Base-by-base conservation (phyloP, 768 basidiomycete genomes). In the Inosperma sp. region DNA sequence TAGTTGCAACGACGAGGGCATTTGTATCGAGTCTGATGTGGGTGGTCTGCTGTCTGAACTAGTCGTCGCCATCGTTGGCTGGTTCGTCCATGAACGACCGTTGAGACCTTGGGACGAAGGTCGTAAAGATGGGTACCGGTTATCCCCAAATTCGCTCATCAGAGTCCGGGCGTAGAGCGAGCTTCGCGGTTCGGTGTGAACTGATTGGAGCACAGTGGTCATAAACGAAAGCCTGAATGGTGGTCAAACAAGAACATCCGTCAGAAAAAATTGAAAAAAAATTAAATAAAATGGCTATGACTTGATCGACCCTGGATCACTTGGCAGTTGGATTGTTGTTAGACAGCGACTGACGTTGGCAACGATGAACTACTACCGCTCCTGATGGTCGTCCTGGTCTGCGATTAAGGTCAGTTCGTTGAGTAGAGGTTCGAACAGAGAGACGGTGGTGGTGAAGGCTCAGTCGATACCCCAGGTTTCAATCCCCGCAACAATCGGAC, bases 91-190 rank as follows among this genome's bases (percentile, higher is more conserved):
- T 25, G 56, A 49, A 48, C 56, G 60, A 43, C 59, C 56, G 25
- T n/a, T n/a, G 52, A 26, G 43, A 54, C 34, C 12, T 33, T 29
- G 31, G 34, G 54, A 39, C 23, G 55, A 52, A 34, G 41, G 64
- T 49, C 34, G 23, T 39, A 70, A 51, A 23, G 72, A 61, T 16
- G 72, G 70, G 54, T 84, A 83, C 62, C 84, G 74, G 62, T 77
- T 78, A 70, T 84, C 84, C 59, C 75, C 73, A 64, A 80, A 72
- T 51, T 84, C 83, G 50, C 77, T 70, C 64, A 83, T 74, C 52
- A 84, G 72, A 34, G 74, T 68, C 59, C 73, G 74, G 44, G 81
- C 70, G 66, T 81, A 82, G 54, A 76, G 64, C 52, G 73, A 60
- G 58, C 64, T 65, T 23, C 71, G 58, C 35, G 60, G 49, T 45